Conservation (phyloP, 331 rosid species). For the Quercus phellos region DNA sequence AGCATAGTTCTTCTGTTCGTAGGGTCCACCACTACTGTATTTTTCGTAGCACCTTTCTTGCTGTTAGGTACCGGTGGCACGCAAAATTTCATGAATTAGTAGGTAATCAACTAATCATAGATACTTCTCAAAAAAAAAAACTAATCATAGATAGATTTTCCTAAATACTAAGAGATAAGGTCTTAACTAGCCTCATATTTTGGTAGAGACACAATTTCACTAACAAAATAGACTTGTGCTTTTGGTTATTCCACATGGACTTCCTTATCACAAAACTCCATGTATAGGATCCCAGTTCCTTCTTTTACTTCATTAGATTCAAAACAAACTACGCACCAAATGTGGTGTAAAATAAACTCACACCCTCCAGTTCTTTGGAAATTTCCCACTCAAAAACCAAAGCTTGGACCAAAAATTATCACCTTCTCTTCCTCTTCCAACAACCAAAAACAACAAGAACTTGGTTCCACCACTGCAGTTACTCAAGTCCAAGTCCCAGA, state of each 20-base stretch:
- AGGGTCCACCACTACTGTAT: not conserved
- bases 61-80: not conserved
- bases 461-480: constrained; percentile 12
- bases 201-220: not conserved
- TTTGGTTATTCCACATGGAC: constrained; percentile 12
- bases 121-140: too few relatives aligned
- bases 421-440: constrained; percentile 44
- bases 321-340: constrained; percentile 23
- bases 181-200: constrained; percentile 32
- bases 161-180: constrained; percentile 35
- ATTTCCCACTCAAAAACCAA: constrained; percentile 27
- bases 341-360: constrained; percentile 58
- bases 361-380: constrained; percentile 43
- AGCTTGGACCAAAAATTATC: constrained; percentile 26
- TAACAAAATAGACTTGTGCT: not conserved
- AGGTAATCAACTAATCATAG: not conserved
- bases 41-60: not conserved
- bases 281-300: constrained; percentile 17
- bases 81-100: not conserved
- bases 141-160: not conserved
- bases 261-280: constrained; percentile 11
- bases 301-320: not conserved
- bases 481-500: constrained; percentile 24
- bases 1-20: not conserved
- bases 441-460: constrained; percentile 24